These are phyloP conservation scores for Herpetomonas tarakana DNA, from an alignment of 208 protist species.

Conservation along the genomic window DNA sequence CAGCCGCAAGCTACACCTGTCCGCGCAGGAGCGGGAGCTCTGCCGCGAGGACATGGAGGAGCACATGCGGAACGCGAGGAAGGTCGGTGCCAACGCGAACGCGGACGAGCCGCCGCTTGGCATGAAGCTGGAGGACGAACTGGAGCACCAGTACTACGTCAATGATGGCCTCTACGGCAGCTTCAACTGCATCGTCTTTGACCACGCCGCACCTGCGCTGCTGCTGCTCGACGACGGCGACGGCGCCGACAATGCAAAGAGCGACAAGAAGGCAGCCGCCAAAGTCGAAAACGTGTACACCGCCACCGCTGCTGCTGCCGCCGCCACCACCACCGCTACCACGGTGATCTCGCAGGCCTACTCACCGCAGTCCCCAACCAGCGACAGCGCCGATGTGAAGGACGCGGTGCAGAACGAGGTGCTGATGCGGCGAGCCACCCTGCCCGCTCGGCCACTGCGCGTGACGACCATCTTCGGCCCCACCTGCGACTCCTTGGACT, in stretches of 20 bases:
- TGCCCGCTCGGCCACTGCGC: slow-evolving; percentile 28
- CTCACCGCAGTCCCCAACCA: neutral
- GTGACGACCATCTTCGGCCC: slow-evolving; percentile 80
- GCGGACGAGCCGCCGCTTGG: slow-evolving; percentile 17
- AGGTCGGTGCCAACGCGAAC: slow-evolving; percentile 18
- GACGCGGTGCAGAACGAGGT: slow-evolving; percentile 18
- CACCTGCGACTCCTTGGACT: slow-evolving; percentile 85
- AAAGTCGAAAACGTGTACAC: neutral
- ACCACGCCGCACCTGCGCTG: slow-evolving; percentile 59
- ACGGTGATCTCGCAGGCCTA: neutral
- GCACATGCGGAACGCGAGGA: slow-evolving; percentile 1
- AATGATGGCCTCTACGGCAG: slow-evolving; percentile 85
- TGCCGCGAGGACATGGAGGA: neutral
- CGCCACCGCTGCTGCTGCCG: neutral
- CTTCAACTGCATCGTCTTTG: slow-evolving; percentile 88
- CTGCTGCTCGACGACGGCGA: slow-evolving; percentile 40
- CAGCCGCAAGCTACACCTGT: slow-evolving; percentile 29
- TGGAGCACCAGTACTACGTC: slow-evolving; percentile 79
- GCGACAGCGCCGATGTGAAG: slow-evolving; percentile 1
- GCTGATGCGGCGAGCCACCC: slow-evolving; percentile 16
- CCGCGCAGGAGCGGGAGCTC: slow-evolving; percentile 4
- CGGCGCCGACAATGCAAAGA: slow-evolving; percentile 12
- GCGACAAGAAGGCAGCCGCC: neutral
- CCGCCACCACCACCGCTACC: neutral
- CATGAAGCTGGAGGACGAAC: slow-evolving; percentile 17